Conservation (phyloP, 2,329 filamentous ascomycete species). For the Plenodomus tracheiphilus region DNA sequence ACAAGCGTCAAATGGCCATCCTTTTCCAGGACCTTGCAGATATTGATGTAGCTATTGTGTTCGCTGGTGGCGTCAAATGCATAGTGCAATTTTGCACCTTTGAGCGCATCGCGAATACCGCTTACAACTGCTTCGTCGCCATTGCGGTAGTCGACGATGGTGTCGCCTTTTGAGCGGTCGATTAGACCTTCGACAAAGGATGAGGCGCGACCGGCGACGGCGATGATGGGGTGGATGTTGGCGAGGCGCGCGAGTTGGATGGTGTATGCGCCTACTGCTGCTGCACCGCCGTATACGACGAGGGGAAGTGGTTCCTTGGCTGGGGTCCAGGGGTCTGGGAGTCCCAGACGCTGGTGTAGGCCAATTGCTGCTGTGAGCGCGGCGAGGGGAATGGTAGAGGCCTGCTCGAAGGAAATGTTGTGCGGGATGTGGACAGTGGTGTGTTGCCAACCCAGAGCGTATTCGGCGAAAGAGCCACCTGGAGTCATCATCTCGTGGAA, state of each 20-base stretch:
- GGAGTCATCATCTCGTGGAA: slow-evolving; percentile 59
- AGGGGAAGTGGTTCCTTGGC: slow-evolving; percentile 27
- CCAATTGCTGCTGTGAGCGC: slow-evolving; percentile 52
- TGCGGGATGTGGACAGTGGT: slow-evolving; percentile 61
- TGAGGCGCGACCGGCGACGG: slow-evolving; percentile 46
- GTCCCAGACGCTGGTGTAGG: slow-evolving; percentile 48
- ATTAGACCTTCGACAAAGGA: slow-evolving; percentile 44
- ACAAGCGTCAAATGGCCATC: slow-evolving; percentile 45
- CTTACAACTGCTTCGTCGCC: slow-evolving; percentile 51
- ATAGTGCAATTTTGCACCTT: slow-evolving; percentile 51
- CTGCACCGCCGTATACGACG: slow-evolving; percentile 48
- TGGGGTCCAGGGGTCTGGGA: slow-evolving; percentile 47
- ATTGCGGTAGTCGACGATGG: slow-evolving; percentile 57
- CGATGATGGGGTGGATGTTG: slow-evolving; percentile 49
- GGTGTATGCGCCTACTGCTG: slow-evolving; percentile 47
- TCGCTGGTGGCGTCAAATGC: slow-evolving; percentile 64
- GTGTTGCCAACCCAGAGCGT: slow-evolving; percentile 59
- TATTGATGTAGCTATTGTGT: slow-evolving; percentile 49
- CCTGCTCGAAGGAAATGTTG: slow-evolving; percentile 55
- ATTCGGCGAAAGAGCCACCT: slow-evolving; percentile 63
- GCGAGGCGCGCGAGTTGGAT: slow-evolving; percentile 46
- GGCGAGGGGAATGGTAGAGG: slow-evolving; percentile 51
- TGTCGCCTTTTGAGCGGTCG: slow-evolving; percentile 46
- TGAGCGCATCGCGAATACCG: slow-evolving; percentile 51
- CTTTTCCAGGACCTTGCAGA: slow-evolving; percentile 43